Evolutionary conservation across 495 filamentous ascomycete species (phyloP).

Genomic region (Tuber umbilicatum): DNA sequence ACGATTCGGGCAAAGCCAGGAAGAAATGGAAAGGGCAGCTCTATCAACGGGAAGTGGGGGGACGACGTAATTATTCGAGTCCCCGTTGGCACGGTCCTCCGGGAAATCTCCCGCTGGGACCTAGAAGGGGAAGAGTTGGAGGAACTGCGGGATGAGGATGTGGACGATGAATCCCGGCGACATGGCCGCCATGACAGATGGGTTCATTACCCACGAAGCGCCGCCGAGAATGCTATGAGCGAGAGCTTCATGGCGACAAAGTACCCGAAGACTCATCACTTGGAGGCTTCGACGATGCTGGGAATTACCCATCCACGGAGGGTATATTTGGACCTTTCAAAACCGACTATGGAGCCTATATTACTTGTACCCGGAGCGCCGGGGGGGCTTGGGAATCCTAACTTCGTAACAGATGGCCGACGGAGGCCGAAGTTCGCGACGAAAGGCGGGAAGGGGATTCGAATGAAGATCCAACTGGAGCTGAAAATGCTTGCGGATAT

Average conservation of each 20-base stretch:
- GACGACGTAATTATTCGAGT: constrained; percentile 83
- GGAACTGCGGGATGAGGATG: constrained; percentile 41
- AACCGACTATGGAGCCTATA: constrained; percentile 72
- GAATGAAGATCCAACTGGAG: constrained; percentile 76
- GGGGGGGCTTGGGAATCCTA: constrained; percentile 87
- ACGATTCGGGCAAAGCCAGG: constrained; percentile 71
- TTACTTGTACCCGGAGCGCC: constrained; percentile 85
- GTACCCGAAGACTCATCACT: constrained; percentile 39
- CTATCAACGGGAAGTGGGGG: constrained; percentile 69
- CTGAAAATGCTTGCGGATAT: constrained; percentile 93
- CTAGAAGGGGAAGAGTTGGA: constrained; percentile 59
- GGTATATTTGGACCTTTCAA: constrained; percentile 72
- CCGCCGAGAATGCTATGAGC: constrained; percentile 30
- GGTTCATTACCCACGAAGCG: constrained; percentile 66
- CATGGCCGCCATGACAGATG: constrained; percentile 59
- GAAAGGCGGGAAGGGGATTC: constrained; percentile 70
- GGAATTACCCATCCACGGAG: constrained; percentile 47
- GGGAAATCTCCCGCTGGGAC: constrained; percentile 71
- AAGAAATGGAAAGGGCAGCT: constrained; percentile 78
- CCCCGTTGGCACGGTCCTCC: constrained; percentile 83
- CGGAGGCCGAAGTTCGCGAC: constrained; percentile 79
- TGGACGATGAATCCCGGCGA: constrained; percentile 37
- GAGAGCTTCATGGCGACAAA: constrained; percentile 29
- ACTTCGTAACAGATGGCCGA: constrained; percentile 67
- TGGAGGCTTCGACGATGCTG: constrained; percentile 39